Evolutionary conservation across 257 asterid genomes (phyloP).

Genomic region (Coffea canephora): DNA sequence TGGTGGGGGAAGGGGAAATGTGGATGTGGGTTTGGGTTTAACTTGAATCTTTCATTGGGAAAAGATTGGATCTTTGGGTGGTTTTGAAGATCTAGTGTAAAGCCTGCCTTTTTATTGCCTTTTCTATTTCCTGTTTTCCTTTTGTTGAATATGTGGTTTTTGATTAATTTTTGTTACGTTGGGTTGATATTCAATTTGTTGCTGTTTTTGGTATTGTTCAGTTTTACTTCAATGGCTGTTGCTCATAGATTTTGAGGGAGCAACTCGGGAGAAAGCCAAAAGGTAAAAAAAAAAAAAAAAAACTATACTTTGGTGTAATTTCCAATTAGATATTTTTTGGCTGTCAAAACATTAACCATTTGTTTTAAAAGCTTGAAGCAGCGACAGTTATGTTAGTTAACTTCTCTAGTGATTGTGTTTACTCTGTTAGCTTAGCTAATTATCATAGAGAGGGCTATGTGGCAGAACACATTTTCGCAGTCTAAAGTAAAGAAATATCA

Average conservation of each 20-base stretch:
- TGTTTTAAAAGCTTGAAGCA: not conserved
- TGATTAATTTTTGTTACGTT: not conserved
- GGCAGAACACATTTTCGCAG: not conserved
- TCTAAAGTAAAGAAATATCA: not conserved
- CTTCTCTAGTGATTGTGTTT: not conserved
- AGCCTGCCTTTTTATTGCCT: conserved; percentile 15
- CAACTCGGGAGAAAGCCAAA: not conserved
- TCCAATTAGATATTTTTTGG: not conserved
- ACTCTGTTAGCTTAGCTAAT: not conserved
- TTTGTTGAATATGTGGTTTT: conserved; percentile 14
- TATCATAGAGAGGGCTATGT: not conserved
- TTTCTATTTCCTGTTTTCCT: conserved; percentile 11
- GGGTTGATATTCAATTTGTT: not conserved
- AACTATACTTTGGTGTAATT: not conserved
- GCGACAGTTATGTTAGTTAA: not conserved
- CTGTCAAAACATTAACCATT: not conserved
- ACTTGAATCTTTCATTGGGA: conserved; percentile 26
- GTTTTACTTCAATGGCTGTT: not conserved
- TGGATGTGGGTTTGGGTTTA: conserved; percentile 20
- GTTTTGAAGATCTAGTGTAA: conserved; percentile 34
- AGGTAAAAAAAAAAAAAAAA: not conserved
- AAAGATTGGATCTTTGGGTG: conserved; percentile 42
- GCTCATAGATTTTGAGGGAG: not conserved
- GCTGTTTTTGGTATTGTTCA: not conserved
- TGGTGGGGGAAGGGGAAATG: conserved; percentile 18